A percentile compares a stretch with the other conserved stretches of the same genome.
These are phyloP conservation scores for Tetramitus jugosus DNA, from an alignment of 208 protist species.

Conservation along the genomic window DNA sequence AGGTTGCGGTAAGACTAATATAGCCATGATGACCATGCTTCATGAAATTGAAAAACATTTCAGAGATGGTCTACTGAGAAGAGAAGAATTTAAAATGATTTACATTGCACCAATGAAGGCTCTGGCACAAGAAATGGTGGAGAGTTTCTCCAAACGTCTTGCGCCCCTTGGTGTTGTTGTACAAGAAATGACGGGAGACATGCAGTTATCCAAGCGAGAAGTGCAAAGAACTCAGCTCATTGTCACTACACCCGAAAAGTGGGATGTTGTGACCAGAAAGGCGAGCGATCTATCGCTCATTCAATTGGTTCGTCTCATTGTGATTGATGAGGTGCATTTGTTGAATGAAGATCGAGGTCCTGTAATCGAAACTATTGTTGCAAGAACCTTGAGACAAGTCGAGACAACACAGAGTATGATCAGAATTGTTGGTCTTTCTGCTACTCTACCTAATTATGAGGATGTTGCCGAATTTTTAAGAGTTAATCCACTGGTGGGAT, in stretches of 20 bases:
- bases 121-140: slow-evolving; percentile 93
- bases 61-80: slow-evolving; percentile 61
- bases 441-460: slow-evolving; percentile 98
- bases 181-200: slow-evolving; percentile 97
- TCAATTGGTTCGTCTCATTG: slow-evolving; percentile 79
- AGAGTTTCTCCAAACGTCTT: slow-evolving; percentile 84
- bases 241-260: slow-evolving; percentile 99
- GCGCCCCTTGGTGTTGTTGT: slow-evolving; percentile 75
- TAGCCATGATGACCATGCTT: slow-evolving; percentile 91
- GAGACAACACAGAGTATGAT: slow-evolving; percentile 75
- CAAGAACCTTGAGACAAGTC: slow-evolving; percentile 82
- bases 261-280: slow-evolving; percentile 99
- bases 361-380: slow-evolving; percentile 96
- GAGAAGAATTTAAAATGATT: slow-evolving; percentile 95
- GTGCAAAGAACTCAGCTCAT: slow-evolving; percentile 93
- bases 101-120: slow-evolving; percentile 99
- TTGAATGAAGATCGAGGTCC: slow-evolving; percentile 96
- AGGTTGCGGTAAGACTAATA: slow-evolving; percentile 94
- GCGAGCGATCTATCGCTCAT: slow-evolving; percentile 82
- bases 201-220: slow-evolving; percentile 95
- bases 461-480: slow-evolving; percentile 95
- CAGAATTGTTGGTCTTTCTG: slow-evolving; percentile 92
- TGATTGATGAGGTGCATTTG: slow-evolving; percentile 98
- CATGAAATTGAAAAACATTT: slow-evolving; percentile 68
- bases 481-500: slow-evolving; percentile 73